Conservation (phyloP, 352 stramenopile species). For the Phytopythium vexans region DNA sequence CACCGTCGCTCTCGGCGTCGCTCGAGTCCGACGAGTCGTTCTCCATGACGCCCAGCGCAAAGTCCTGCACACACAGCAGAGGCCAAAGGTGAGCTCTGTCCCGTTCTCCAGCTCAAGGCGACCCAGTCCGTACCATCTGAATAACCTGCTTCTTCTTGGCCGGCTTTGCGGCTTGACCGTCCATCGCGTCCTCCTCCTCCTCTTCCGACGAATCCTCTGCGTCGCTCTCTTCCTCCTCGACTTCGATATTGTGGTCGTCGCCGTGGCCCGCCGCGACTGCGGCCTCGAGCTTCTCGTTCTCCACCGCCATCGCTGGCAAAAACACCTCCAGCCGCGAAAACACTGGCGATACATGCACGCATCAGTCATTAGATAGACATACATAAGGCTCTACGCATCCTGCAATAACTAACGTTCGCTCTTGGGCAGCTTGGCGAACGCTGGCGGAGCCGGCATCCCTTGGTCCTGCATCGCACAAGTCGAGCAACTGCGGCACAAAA, state of each 20-base stretch:
- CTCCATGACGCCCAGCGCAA: constrained; percentile 70
- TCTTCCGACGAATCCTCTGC: constrained; percentile 6
- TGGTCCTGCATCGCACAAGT: constrained; percentile 2
- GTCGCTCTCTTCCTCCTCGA: constrained; percentile 19
- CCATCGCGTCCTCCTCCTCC: constrained; percentile 17
- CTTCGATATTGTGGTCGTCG: constrained; percentile 74
- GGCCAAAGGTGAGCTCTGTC: not conserved
- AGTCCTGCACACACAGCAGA: constrained; percentile 40
- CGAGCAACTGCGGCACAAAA: not conserved
- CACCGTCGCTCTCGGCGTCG: constrained; percentile 14
- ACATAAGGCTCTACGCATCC: not conserved
- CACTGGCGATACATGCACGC: constrained; percentile 22
- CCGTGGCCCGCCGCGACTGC: constrained; percentile 54
- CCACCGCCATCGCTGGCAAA: constrained; percentile 61
- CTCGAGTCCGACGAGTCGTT: constrained; percentile 30
- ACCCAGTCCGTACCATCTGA: constrained; percentile 57
- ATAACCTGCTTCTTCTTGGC: constrained; percentile 36
- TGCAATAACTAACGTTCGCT: constrained; percentile 43
- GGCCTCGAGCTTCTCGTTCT: constrained; percentile 75
- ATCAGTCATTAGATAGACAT: constrained; percentile 1
- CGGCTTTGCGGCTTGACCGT: constrained; percentile 13
- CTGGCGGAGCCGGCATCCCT: constrained; percentile 19
- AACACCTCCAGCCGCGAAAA: constrained; percentile 75
- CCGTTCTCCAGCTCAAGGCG: not conserved
- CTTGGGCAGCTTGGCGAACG: constrained; percentile 54